phyloP scores from a whole-genome alignment of 768 basidiomycete species.

The Panellus pusillus region DNA sequence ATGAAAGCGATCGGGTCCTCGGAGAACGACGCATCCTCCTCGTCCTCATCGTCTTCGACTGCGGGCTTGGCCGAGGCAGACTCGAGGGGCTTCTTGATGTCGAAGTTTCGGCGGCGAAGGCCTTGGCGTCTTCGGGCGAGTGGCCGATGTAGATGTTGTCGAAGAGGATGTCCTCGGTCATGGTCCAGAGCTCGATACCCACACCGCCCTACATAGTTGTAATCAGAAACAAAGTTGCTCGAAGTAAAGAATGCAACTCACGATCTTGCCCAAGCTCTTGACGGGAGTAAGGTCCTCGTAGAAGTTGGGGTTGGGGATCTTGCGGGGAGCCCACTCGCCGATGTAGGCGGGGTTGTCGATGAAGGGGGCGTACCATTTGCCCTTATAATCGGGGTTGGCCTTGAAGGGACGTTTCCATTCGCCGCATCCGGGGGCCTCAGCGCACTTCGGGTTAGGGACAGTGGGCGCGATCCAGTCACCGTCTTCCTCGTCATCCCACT shows the following conservation, averaged over 20 bases:
- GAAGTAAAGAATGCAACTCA: conserved; percentile 35
- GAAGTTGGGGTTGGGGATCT: conserved; percentile 88
- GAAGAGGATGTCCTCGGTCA: conserved; percentile 95
- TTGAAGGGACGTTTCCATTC: conserved; percentile 90
- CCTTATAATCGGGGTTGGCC: conserved; percentile 94
- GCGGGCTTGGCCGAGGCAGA: conserved; percentile 57
- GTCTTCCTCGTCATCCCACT: conserved; percentile 99
- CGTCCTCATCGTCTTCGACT: conserved; percentile 49
- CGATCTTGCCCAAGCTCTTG: conserved; percentile 83
- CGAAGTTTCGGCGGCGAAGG: conserved; percentile 85
- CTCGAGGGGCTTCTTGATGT: conserved; percentile 86
- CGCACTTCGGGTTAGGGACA: conserved; percentile 87
- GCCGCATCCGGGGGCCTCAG: conserved; percentile 90
- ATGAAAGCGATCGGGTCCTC: conserved; percentile 79
- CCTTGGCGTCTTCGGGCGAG: conserved; percentile 82
- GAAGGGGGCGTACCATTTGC: conserved; percentile 94
- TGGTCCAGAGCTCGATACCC: conserved; percentile 99
- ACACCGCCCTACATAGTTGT: conserved; percentile 69
- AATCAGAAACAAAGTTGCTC: conserved; percentile 4
- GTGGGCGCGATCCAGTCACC: conserved; percentile 97
- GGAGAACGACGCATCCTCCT: conserved; percentile 52
- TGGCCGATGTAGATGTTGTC: conserved; percentile 94
- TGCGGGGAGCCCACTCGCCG: conserved; percentile 88
- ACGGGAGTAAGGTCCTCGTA: conserved; percentile 87
- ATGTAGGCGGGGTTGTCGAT: conserved; percentile 98